phyloP scores from a whole-genome alignment of 164 flowering plant genomes.

The Litsea cubeba region DNA sequence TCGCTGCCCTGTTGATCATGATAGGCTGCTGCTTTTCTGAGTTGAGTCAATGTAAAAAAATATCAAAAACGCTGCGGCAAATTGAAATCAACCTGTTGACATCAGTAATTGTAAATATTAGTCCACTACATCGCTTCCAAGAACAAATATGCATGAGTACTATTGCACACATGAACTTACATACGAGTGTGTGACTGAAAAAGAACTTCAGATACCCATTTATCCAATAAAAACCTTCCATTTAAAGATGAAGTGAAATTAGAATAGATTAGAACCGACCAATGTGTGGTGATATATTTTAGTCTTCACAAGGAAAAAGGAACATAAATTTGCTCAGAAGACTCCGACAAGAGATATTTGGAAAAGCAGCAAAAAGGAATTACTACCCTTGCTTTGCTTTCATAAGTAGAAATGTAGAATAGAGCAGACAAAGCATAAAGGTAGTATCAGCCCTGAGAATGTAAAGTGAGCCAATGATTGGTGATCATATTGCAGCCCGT shows the following conservation, averaged over 20 bases:
- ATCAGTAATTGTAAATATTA: slow-evolving; percentile 1
- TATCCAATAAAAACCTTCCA: neutral
- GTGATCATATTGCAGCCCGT: neutral
- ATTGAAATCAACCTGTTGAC: slow-evolving; percentile 86
- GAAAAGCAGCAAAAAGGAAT: neutral
- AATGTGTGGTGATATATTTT: neutral
- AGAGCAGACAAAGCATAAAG: neutral
- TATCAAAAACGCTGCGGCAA: slow-evolving; percentile 87
- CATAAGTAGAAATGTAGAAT: neutral
- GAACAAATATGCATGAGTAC: neutral
- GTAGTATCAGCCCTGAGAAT: neutral
- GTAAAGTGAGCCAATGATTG: neutral
- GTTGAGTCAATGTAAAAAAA: slow-evolving; percentile 77
- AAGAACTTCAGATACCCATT: too few relatives aligned
- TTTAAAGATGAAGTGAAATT: neutral
- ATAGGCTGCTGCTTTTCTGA: slow-evolving; percentile 79
- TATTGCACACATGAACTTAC: neutral
- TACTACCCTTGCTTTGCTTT: too few relatives aligned
- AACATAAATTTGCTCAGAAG: neutral
- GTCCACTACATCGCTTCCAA: neutral
- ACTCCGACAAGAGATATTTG: neutral
- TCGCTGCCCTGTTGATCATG: slow-evolving; percentile 92
- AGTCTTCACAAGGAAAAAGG: neutral
- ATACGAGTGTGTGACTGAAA: neutral
- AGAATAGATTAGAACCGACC: neutral